These are phyloP conservation scores for Tylopilus subfusipes DNA, from an alignment of 768 basidiomycete genomes.

Conservation along the genomic window DNA sequence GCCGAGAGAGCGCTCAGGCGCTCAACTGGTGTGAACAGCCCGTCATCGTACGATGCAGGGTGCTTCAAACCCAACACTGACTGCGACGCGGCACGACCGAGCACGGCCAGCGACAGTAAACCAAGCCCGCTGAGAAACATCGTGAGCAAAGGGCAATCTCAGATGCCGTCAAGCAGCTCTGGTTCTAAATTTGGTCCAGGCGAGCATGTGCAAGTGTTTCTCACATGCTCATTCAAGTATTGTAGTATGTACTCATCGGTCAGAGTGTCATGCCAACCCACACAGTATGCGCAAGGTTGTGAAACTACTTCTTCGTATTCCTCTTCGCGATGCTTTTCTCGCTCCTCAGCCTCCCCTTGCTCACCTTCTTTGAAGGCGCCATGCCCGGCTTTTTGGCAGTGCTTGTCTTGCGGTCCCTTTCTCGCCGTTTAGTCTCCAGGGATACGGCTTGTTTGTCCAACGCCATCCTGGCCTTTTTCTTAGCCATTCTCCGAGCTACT, in stretches of 20 bases:
- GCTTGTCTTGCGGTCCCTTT: conserved; percentile 44
- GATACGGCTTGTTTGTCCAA: conserved; percentile 42
- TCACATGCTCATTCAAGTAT: too few relatives aligned
- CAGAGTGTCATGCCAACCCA: too few relatives aligned
- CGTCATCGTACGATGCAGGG: conserved; percentile 24
- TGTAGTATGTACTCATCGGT: too few relatives aligned
- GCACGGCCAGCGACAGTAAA: conserved; percentile 17
- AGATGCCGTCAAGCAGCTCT: too few relatives aligned
- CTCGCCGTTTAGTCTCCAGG: conserved; percentile 41
- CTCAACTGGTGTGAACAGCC: conserved; percentile 34
- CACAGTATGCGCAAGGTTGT: too few relatives aligned
- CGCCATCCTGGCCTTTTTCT: conserved; percentile 74
- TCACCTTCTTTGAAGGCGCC: conserved; percentile 25
- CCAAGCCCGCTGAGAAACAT: conserved; percentile 15
- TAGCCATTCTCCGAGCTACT: conserved; percentile 78
- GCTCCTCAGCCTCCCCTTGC: conserved; percentile 49
- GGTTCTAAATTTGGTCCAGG: too few relatives aligned
- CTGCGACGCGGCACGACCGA: conserved; percentile 20
- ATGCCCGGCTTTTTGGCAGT: conserved; percentile 22
- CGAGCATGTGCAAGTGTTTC: too few relatives aligned
- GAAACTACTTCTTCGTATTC: conserved; percentile 59
- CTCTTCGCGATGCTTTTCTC: conserved; percentile 50
- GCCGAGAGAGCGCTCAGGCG: conserved; percentile 28
- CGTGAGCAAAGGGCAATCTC: too few relatives aligned
- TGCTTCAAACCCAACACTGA: conserved; percentile 12